Percentiles rank a stretch among this genome's conserved stretches.
Evolutionary conservation across 225 moss, liverwort and hornwort species (phyloP).

Genomic region (Pseudoscleropodium purum): DNA sequence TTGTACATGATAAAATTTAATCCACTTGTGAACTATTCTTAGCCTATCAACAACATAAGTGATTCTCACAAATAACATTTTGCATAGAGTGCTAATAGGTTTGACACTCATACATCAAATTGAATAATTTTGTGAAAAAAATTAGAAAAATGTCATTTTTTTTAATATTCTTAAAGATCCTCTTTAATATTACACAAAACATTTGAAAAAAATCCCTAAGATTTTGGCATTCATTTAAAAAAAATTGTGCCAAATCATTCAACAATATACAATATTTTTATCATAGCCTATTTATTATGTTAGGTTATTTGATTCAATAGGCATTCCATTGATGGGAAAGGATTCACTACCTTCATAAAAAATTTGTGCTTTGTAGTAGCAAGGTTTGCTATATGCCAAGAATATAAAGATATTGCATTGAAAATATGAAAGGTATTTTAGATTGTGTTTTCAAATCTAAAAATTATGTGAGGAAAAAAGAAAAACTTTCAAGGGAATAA

Average conservation of each 20-base stretch:
- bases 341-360: not conserved
- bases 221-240: not conserved
- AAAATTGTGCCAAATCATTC: not conserved
- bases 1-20: not conserved
- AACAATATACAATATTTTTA: too few relatives aligned
- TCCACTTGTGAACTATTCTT: not conserved
- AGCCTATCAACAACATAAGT: not conserved
- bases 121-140: not conserved
- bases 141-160: not conserved
- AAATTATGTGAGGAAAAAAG: too few relatives aligned
- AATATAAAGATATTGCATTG: not conserved
- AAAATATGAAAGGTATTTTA: not conserved
- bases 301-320: too few relatives aligned
- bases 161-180: not conserved
- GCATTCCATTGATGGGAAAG: not conserved
- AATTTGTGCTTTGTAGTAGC: not conserved
- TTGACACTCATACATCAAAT: not conserved
- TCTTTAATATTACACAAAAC: not conserved
- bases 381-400: not conserved
- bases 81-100: not conserved
- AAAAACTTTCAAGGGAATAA: too few relatives aligned
- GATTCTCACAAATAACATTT: not conserved
- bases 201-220: not conserved
- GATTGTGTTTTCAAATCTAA: not conserved
- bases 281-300: too few relatives aligned